Evolutionary conservation across 1,284 basidiomycete genomes (phyloP).

Genomic region (Moesziomyces sp.): DNA sequence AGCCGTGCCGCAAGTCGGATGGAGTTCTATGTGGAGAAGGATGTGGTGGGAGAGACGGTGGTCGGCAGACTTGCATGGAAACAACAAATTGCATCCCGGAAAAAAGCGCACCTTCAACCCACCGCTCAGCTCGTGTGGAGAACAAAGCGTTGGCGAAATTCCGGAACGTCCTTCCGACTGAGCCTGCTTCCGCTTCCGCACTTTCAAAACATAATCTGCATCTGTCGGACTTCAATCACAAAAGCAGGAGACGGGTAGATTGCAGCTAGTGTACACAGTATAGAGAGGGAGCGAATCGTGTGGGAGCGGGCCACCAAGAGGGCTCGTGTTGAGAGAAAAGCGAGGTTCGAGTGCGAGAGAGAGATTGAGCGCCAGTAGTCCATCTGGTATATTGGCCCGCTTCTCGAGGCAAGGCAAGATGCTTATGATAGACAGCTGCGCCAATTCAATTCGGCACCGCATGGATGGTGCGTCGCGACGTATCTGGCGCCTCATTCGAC

Average conservation of each 20-base stretch:
- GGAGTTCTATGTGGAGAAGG: neutral
- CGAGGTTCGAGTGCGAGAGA: too few relatives aligned
- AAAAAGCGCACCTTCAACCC: slow-evolving; percentile 3
- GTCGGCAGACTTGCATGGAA: slow-evolving; percentile 8
- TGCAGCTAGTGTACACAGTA: slow-evolving; percentile 33
- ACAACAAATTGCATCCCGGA: slow-evolving; percentile 9
- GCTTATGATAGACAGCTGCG: too few relatives aligned
- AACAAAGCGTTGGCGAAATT: neutral
- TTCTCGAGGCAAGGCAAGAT: too few relatives aligned
- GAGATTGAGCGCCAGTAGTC: too few relatives aligned
- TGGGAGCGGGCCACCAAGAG: too few relatives aligned
- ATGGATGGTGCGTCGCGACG: too few relatives aligned
- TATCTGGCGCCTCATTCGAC: too few relatives aligned
- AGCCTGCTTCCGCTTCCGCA: neutral
- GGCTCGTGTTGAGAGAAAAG: too few relatives aligned
- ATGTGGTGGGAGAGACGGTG: neutral
- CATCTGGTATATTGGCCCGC: too few relatives aligned
- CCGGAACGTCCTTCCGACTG: neutral
- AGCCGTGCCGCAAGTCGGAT: too few relatives aligned
- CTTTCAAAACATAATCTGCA: too few relatives aligned
- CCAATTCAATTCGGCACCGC: too few relatives aligned
- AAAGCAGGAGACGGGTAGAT: neutral
- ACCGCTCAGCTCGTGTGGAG: neutral
- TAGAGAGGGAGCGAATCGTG: neutral
- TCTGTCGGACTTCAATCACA: neutral